Evolutionary conservation across 441 rosid species (phyloP).

Genomic region (Populus hybrid): DNA sequence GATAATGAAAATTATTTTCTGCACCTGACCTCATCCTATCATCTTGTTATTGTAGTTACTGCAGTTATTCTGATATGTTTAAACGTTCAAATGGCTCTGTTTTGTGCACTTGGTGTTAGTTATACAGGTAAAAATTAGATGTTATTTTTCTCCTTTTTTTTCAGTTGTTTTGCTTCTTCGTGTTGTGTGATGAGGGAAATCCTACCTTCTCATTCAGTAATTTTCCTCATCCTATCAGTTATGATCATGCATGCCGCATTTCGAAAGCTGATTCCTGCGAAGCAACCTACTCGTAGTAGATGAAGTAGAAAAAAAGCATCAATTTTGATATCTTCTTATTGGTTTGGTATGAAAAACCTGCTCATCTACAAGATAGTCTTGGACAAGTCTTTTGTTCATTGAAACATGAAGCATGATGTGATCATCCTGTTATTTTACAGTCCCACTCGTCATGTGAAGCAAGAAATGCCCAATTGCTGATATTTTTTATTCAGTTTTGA

Average conservation of each 20-base stretch:
- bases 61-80: conserved; percentile 58
- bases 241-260: conserved; percentile 79
- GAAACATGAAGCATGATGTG: background rate
- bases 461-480: background rate
- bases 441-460: background rate
- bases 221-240: conserved; percentile 24
- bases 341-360: background rate
- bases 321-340: background rate
- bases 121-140: conserved; percentile 52
- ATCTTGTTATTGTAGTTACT: conserved; percentile 54
- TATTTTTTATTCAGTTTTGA: background rate
- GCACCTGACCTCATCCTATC: conserved; percentile 4
- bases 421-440: background rate
- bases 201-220: background rate
- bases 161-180: background rate
- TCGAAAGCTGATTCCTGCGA: conserved; percentile 64
- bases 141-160: background rate
- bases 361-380: background rate
- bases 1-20: background rate
- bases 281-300: conserved; percentile 46
- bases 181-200: background rate
- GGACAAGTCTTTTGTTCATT: background rate
- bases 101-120: conserved; percentile 61
- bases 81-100: conserved; percentile 87
- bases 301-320: conserved; percentile 15